Conservation (phyloP, 805 yeast species). For the Wickerhamiella occidentalis region DNA sequence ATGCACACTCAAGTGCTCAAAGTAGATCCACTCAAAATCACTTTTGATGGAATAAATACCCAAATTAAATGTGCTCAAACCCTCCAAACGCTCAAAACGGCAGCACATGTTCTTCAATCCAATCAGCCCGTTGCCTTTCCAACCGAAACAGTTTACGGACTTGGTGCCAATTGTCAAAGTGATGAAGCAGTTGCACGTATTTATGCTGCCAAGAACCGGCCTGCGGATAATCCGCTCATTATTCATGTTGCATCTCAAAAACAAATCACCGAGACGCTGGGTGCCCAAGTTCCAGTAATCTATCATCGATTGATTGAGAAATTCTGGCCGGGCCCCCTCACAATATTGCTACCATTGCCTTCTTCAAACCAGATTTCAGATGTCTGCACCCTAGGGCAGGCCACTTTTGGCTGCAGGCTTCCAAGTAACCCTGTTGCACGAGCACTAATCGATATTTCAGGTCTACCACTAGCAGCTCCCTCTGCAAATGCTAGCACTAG, state of each 20-base stretch:
- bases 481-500: slow-evolving; percentile 93
- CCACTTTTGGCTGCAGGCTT: slow-evolving; percentile 83
- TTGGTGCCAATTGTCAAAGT: slow-evolving; percentile 74
- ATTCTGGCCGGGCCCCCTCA: slow-evolving; percentile 96
- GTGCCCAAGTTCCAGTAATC: slow-evolving; percentile 46
- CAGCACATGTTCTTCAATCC: slow-evolving; percentile 45
- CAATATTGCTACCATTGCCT: slow-evolving; percentile 59
- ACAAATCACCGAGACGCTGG: slow-evolving; percentile 52
- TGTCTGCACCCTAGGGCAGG: slow-evolving; percentile 73
- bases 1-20: slow-evolving; percentile 35
- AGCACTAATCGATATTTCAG: slow-evolving; percentile 72
- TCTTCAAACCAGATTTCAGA: slow-evolving; percentile 39
- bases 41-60: slow-evolving; percentile 34
- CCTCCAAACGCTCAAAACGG: slow-evolving; percentile 38
- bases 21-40: slow-evolving; percentile 43
- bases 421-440: slow-evolving; percentile 84
- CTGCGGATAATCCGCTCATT: slow-evolving; percentile 89
- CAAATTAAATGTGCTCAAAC: slow-evolving; percentile 31
- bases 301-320: slow-evolving; percentile 51
- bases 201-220: slow-evolving; percentile 82
- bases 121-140: slow-evolving; percentile 78
- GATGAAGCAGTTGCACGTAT: slow-evolving; percentile 66
- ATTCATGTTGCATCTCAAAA: slow-evolving; percentile 71
- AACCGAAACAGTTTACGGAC: slow-evolving; percentile 93
- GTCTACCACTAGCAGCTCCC: slow-evolving; percentile 92